Base-by-base conservation (phyloP, 352 stramenopile species). In the Thraustochytrium striatum region DNA sequence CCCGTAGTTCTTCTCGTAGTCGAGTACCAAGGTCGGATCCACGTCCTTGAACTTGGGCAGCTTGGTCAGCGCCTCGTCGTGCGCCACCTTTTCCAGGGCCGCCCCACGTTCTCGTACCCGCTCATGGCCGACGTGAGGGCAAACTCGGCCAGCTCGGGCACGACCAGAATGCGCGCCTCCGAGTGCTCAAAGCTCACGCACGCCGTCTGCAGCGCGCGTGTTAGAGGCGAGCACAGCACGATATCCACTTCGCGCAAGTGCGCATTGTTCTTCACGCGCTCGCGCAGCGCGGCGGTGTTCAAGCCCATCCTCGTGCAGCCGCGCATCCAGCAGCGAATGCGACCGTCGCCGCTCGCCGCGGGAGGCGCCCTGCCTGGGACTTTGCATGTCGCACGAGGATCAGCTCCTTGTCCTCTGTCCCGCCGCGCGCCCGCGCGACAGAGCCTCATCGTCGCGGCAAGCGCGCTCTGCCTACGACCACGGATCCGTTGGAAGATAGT, bases 121-220 rank as follows among this genome's bases (percentile, higher is more conserved):
- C 19, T 35, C 65, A 75, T 75, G 16, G 13, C 19, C 5, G 13
- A 28, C 11, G 21, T 70, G 0, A 62, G 21, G 9, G 65, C 65
- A 61, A 75, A 75, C 36, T 75, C 65, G 7, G 65, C 39, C 19
- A 75, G 65, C 47, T 75, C 65, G 9, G 65, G 65, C 9, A 75
- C 50, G 11, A 75, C 21, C n/a, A 75, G 8, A 32, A 75, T 75
- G 7, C 30, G 16, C 1, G 30, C 43, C 19, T 5, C n/a, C 16
- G 25, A 7, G 39, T 44, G 13, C 9, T 32, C 39, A 1, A 38
- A 75, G 3, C 41, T 21, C 2, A 62, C 11, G n/a, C 65, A 75
- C 5, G 65, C 65, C 9, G 65, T 75, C 65, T 75, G 30, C 8
- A 75, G 11, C 28, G 65, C 65, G 21, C 65, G 43, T 21, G 65